Conservation (phyloP, 345 rosid genomes). For the Streptanthus diversifolius region DNA sequence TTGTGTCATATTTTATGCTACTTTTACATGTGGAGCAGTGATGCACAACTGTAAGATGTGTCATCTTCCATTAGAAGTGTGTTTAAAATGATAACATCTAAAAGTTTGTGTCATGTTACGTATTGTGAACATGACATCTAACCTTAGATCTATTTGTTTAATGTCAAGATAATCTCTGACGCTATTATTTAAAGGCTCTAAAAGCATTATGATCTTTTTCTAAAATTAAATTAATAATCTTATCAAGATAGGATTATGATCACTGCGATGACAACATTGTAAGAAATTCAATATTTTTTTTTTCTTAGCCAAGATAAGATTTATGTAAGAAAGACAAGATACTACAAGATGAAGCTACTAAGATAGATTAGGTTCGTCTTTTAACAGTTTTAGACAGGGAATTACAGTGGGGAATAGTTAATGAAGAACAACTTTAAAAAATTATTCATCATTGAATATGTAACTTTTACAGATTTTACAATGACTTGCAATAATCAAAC, state of each 20-base stretch:
- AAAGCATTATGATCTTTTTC: not conserved
- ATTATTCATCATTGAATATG: not conserved
- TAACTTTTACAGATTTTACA: not conserved
- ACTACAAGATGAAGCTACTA: not conserved
- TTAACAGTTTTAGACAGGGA: not conserved
- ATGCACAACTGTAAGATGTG: constrained; percentile 6
- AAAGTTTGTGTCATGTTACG: not conserved
- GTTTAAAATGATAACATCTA: not conserved
- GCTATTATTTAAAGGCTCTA: not conserved
- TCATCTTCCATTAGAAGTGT: not conserved
- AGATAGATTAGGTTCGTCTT: not conserved
- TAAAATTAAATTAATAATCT: not conserved
- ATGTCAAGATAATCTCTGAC: not conserved
- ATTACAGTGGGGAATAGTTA: not conserved
- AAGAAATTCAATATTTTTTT: not conserved
- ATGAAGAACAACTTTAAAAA: constrained; percentile 10
- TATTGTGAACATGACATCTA: not conserved
- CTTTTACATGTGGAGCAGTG: not conserved
- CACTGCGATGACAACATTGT: not conserved
- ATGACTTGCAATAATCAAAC: not conserved
- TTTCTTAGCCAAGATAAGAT: not conserved
- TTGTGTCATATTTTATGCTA: not conserved
- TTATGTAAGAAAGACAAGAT: not conserved
- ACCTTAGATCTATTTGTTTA: not conserved
- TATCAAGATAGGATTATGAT: not conserved